Percentiles rank a stretch among this genome's conserved stretches.
phyloP scores from a whole-genome alignment of 768 basidiomycete genomes.

The Russula emetica region DNA sequence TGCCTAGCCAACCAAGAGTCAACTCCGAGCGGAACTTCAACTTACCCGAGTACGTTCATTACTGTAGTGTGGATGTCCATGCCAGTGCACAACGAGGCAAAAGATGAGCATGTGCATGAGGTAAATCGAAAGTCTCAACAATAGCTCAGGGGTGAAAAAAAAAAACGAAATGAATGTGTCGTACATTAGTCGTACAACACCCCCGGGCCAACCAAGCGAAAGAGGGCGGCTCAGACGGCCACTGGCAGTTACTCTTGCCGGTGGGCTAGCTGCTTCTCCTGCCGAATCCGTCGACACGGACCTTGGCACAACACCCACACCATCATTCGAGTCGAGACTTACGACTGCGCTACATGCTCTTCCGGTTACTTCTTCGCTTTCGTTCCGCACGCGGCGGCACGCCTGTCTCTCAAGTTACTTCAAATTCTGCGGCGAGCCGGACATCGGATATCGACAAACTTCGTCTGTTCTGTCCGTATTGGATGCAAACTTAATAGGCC shows the following conservation, averaged over 20 bases:
- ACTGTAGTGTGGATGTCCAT: background rate
- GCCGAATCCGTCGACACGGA: no score
- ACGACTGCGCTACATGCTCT: background rate
- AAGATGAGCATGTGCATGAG: background rate
- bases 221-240: background rate
- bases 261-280: no score
- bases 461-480: background rate
- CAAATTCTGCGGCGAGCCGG: background rate
- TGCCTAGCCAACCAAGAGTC: no score
- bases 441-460: no score
- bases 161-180: background rate
- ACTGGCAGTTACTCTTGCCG: background rate
- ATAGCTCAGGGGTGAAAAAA: background rate
- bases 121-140: constrained; percentile 7
- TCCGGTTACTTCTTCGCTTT: background rate
- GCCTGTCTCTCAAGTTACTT: no score
- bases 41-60: no score
- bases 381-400: background rate
- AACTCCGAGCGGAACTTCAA: no score
- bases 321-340: background rate
- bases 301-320: background rate
- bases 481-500: background rate
- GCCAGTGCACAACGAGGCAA: background rate
- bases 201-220: background rate
- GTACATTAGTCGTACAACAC: background rate